Percentiles rank a stretch among this genome's conserved stretches.
phyloP scores from a whole-genome alignment of 2,329 filamentous ascomycete species.

The Fusarium sp. region DNA sequence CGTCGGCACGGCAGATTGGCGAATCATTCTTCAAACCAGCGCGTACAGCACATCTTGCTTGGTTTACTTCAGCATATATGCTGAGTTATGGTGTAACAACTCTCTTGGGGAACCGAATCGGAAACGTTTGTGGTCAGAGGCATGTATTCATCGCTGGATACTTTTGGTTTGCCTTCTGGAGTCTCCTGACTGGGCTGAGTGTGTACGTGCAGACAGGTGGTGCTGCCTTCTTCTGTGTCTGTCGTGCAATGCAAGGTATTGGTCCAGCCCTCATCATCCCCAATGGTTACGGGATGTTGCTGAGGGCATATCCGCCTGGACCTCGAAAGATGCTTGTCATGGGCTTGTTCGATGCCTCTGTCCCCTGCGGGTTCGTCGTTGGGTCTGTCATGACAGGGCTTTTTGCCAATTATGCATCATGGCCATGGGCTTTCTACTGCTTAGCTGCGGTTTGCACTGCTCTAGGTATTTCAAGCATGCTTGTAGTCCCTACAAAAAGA shows the following conservation, averaged over 20 bases:
- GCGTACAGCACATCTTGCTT: slow-evolving; percentile 38
- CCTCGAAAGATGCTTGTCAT: slow-evolving; percentile 41
- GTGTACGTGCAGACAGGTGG: slow-evolving; percentile 31
- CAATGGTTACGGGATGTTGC: slow-evolving; percentile 41
- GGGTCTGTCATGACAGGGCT: slow-evolving; percentile 44
- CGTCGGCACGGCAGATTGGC: slow-evolving; percentile 35
- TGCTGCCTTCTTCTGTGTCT: slow-evolving; percentile 41
- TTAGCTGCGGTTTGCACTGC: slow-evolving; percentile 39
- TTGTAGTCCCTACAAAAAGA: slow-evolving; percentile 38
- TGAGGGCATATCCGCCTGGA: slow-evolving; percentile 44
- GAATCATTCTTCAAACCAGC: slow-evolving; percentile 41
- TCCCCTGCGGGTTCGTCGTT: slow-evolving; percentile 42
- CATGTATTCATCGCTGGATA: slow-evolving; percentile 40
- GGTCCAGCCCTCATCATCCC: slow-evolving; percentile 42
- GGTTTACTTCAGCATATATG: slow-evolving; percentile 44
- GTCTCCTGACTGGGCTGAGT: slow-evolving; percentile 41
- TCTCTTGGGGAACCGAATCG: slow-evolving; percentile 43
- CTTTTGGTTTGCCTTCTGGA: slow-evolving; percentile 46
- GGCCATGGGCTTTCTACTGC: slow-evolving; percentile 46
- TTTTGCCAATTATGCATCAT: slow-evolving; percentile 40
- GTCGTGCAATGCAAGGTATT: slow-evolving; percentile 44
- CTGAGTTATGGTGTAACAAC: slow-evolving; percentile 37
- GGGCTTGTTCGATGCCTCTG: slow-evolving; percentile 43
- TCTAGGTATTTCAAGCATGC: slow-evolving; percentile 36
- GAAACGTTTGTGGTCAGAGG: slow-evolving; percentile 42